Conservation (phyloP, 768 basidiomycete species). For the Boletus rubropictus region DNA sequence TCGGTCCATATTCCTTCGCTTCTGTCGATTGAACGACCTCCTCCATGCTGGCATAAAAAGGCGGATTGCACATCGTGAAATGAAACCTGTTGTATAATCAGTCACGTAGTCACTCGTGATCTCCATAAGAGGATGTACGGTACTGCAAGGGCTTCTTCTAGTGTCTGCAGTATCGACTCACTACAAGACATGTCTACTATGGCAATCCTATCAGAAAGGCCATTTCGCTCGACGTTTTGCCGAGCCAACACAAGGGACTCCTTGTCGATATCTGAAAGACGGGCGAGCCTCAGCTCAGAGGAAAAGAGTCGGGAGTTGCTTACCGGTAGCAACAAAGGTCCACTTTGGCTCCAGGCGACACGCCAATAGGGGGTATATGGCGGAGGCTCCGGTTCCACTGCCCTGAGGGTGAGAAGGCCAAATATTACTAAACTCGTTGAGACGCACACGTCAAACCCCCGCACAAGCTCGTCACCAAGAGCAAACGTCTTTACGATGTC, state of each 20-base stretch:
- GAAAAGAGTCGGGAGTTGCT: not conserved
- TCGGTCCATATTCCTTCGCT: constrained; percentile 61
- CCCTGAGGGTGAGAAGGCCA: not conserved
- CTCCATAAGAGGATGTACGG: constrained; percentile 2
- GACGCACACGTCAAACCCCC: constrained; percentile 70
- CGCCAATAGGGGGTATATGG: constrained; percentile 79
- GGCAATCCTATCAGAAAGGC: constrained; percentile 44
- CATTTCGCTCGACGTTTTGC: constrained; percentile 54
- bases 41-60: constrained; percentile 76
- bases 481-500: constrained; percentile 47
- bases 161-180: constrained; percentile 40
- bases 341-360: constrained; percentile 50
- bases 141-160: constrained; percentile 10
- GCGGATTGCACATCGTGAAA: constrained; percentile 95
- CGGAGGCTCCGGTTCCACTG: constrained; percentile 88
- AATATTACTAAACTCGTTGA: not conserved
- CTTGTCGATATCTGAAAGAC: constrained; percentile 60
- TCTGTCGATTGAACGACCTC: constrained; percentile 59
- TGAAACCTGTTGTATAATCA: constrained; percentile 41
- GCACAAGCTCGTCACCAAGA: constrained; percentile 25
- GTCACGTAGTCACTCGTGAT: not conserved
- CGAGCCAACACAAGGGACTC: constrained; percentile 52
- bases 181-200: constrained; percentile 36
- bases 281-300: not conserved
- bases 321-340: constrained; percentile 68